Base-by-base conservation (phyloP, 2,329 filamentous ascomycete genomes). In the Scytalidium lignicola region DNA sequence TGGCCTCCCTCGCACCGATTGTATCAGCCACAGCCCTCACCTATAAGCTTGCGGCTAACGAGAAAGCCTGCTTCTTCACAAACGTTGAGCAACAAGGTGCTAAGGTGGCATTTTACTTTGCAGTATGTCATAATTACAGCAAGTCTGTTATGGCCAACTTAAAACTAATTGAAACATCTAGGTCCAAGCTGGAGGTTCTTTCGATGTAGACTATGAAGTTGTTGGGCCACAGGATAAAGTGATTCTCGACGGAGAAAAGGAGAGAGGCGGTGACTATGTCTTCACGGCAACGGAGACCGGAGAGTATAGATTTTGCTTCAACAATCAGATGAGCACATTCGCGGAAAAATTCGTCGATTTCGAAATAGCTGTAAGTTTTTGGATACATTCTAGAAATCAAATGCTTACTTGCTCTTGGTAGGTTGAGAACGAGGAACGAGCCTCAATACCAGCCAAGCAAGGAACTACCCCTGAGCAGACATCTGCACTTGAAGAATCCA, bases 61-160 rank as follows among this genome's bases (percentile, higher is more conserved):
- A 97, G 76, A 90, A 88, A 71, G 90, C 93, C 52, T 99, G 93
- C 76, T 99, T 99, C 81, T 96, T 88, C 69, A 81, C 88, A 50
- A 75, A 82, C 58, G 85, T 92, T 48, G 83, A 90, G 56, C 81
- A 87, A 66, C 79, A 81, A 67, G 85, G 85, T 60, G 82, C 88
- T 62, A 99, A 99, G 80, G 78, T 99, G 59, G 91, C 93, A 44
- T 99, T 99, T 67, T 99, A 99, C 75, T 99, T 99, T 72, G 95
- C 93, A 52, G 93, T 99, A 74, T 58, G 86, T 73, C 18, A 20
- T 41, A 2, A 29, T 21, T 28, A 9, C n/a, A 29, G 17, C 28
- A 15, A 26, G 23, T 21, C 28, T 26, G 22, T 15, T 46, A 23
- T 21, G 9, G 2, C 15, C 21, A 28, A 23, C 43, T 46, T 23